These are phyloP conservation scores for Rhizopogon sp. DNA, from an alignment of 768 basidiomycete species.

Conservation along the genomic window DNA sequence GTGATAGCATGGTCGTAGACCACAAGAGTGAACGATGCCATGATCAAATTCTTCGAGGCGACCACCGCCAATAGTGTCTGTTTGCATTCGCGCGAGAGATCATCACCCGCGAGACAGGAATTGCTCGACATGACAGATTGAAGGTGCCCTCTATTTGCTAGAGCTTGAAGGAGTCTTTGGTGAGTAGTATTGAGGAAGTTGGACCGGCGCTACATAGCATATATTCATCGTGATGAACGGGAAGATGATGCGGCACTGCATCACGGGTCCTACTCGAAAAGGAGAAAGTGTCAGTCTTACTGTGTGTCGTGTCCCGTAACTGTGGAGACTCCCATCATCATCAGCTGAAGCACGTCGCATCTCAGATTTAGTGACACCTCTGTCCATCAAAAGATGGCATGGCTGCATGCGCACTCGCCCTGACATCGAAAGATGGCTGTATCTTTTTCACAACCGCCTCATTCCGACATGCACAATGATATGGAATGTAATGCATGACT, in stretches of 20 bases:
- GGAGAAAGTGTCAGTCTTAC: not conserved
- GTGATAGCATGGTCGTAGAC: conserved; percentile 24
- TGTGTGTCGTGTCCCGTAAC: not conserved
- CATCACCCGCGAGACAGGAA: too few species aligned
- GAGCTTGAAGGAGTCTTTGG: not conserved
- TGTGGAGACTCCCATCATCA: not conserved
- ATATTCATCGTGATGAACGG: not conserved
- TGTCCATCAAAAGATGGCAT: too few species aligned
- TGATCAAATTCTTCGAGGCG: not conserved
- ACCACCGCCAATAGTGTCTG: not conserved
- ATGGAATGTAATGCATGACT: too few species aligned
- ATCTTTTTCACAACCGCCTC: too few species aligned
- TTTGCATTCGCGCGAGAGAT: too few species aligned
- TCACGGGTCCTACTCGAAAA: not conserved
- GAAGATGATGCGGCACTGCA: not conserved
- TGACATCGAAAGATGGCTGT: too few species aligned
- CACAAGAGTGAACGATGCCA: conserved; percentile 1
- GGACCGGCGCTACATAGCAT: not conserved
- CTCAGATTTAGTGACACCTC: too few species aligned
- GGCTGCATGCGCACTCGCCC: not conserved
- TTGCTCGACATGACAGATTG: not conserved
- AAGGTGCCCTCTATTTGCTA: not conserved
- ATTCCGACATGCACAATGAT: too few species aligned
- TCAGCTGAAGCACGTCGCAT: not conserved
- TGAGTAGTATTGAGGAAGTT: not conserved